Conservation (phyloP, 305 asterid species). For the Fraxinus xanthoxyloides region DNA sequence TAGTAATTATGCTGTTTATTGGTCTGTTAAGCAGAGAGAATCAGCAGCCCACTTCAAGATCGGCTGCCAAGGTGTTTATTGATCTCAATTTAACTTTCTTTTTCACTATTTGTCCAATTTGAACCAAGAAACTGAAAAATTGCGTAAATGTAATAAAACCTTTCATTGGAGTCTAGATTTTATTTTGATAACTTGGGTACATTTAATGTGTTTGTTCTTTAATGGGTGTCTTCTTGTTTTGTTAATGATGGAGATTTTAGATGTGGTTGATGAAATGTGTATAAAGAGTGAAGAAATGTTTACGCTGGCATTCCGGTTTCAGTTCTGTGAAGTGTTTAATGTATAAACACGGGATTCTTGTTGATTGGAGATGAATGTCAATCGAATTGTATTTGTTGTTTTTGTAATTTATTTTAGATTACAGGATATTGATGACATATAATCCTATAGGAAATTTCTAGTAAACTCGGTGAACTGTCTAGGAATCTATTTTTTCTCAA, state of each 20-base stretch:
- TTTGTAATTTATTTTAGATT: not conserved
- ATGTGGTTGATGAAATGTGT: not conserved
- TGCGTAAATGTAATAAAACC: not conserved
- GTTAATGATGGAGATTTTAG: not conserved
- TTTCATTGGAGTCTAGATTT: not conserved
- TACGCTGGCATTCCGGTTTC: not conserved
- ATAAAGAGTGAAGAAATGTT: not conserved
- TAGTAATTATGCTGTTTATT: constrained; percentile 32
- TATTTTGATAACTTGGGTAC: not conserved
- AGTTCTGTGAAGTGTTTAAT: not conserved
- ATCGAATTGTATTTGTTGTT: not conserved
- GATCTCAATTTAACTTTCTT: not conserved
- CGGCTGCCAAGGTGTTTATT: constrained; percentile 34
- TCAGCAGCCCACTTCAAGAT: constrained; percentile 35
- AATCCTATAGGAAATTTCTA: not conserved
- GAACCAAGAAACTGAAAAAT: not conserved
- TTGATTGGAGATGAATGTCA: not conserved
- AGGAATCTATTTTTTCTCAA: not conserved
- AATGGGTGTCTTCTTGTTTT: not conserved
- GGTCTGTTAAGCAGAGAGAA: constrained; percentile 34
- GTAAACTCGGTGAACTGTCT: not conserved
- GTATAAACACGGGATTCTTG: not conserved
- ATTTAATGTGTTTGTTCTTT: not conserved
- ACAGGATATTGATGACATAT: not conserved
- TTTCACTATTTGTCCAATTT: not conserved